These are phyloP conservation scores for Ceratocystis albifundus DNA, from an alignment of 2,329 filamentous ascomycete genomes.

Conservation along the genomic window DNA sequence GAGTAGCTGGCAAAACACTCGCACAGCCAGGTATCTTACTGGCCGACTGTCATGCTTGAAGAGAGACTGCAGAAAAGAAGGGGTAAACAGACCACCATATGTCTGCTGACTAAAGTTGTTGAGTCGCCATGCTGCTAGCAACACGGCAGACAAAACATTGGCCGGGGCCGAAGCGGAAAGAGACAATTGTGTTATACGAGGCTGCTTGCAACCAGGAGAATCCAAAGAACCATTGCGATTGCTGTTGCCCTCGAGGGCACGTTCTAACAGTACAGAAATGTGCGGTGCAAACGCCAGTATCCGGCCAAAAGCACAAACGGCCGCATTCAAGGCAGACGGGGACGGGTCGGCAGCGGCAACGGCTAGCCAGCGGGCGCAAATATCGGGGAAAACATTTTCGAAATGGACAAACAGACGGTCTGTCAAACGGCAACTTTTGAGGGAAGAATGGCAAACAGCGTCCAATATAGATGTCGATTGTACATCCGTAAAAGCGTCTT, in stretches of 20 bases:
- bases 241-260: slow-evolving; percentile 24
- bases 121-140: slow-evolving; percentile 67
- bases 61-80: slow-evolving; percentile 55
- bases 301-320: slow-evolving; percentile 62
- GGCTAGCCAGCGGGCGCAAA: slow-evolving; percentile 68
- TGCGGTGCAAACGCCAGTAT: slow-evolving; percentile 74
- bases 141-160: slow-evolving; percentile 31
- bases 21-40: slow-evolving; percentile 69
- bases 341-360: slow-evolving; percentile 27
- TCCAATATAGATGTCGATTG: slow-evolving; percentile 57
- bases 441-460: slow-evolving; percentile 55
- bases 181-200: slow-evolving; percentile 18
- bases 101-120: slow-evolving; percentile 60
- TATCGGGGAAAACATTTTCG: slow-evolving; percentile 64
- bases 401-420: slow-evolving; percentile 64
- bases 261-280: slow-evolving; percentile 60
- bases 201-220: slow-evolving; percentile 3
- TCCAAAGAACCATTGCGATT: not conserved
- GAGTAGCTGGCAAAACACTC: slow-evolving; percentile 68
- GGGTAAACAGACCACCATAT: slow-evolving; percentile 54
- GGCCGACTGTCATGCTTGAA: slow-evolving; percentile 49
- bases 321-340: slow-evolving; percentile 32
- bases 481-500: slow-evolving; percentile 37
- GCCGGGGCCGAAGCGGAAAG: slow-evolving; percentile 24
- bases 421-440: slow-evolving; percentile 54